phyloP scores from a whole-genome alignment of 257 asterid genomes.

The Solanum medicagineum region DNA sequence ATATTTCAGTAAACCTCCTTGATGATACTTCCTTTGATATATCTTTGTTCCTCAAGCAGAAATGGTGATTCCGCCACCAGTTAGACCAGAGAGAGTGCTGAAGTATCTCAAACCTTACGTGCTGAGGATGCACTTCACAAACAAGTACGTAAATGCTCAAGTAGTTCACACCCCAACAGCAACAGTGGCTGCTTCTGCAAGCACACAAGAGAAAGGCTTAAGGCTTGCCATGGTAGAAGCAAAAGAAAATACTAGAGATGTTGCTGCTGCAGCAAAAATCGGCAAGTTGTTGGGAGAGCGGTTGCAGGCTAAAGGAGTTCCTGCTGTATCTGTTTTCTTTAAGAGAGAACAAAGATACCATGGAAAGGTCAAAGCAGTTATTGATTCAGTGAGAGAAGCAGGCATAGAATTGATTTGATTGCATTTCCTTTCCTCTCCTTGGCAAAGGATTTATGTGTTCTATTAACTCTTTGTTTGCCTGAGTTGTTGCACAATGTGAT shows the following conservation, averaged over 20 bases:
- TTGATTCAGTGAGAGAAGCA: conserved; percentile 55
- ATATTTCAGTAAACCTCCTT: not conserved
- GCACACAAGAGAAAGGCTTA: conserved; percentile 84
- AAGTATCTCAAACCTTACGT: conserved; percentile 78
- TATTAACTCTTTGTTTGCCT: not conserved
- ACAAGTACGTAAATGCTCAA: conserved; percentile 70
- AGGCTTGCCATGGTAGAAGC: conserved; percentile 50
- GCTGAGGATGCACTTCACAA: conserved; percentile 76
- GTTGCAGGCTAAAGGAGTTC: conserved; percentile 43
- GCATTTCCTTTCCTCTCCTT: not conserved
- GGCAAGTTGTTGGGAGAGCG: conserved; percentile 80
- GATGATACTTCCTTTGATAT: not conserved
- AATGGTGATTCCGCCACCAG: conserved; percentile 79
- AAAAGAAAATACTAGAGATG: conserved; percentile 63
- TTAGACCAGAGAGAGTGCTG: conserved; percentile 48
- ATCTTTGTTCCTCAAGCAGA: conserved; percentile 2
- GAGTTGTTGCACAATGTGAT: not conserved
- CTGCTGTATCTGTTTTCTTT: conserved; percentile 58
- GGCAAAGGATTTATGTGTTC: not conserved
- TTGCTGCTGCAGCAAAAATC: conserved; percentile 87
- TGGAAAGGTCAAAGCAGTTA: conserved; percentile 80
- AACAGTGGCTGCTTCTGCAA: conserved; percentile 82
- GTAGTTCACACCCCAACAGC: conserved; percentile 87
- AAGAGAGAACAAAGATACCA: conserved; percentile 78
- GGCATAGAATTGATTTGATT: conserved; percentile 53